Evolutionary conservation across 2,329 filamentous ascomycete genomes (phyloP), one percentile per base, ranked within the genome.

Genomic region (Stenocarpella maydis): DNA sequence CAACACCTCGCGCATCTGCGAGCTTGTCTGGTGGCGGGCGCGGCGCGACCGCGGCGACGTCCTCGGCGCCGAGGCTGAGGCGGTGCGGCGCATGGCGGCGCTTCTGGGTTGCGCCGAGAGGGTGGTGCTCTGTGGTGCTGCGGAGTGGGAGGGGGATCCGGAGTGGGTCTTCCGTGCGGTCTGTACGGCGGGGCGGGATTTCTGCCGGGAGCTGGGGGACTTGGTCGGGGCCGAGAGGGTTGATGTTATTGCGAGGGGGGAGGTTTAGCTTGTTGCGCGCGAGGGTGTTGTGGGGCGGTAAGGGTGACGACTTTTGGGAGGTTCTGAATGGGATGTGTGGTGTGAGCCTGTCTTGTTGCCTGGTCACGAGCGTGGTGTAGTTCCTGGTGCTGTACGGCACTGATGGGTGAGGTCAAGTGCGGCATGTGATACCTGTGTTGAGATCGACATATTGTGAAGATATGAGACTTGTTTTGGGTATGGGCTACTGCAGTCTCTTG

Each of bases 1-100:
- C 41, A 80, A 80, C 69, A 67, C 75, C 21, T 76, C 74, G 43
- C 69, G 58, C 43, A 78, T 80, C 43, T 78, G 77, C 72, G 73
- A 71, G 45, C 72, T 76, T 69, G 60, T 79, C 4, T 80, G 77
- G 78, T 71, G 70, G 14, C 75, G 75, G 19, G 75, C 78, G 28
- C 74, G 74, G 53, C 74, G 75, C n/a, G 75, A 77, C 47, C 73
- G 78, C 10, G 70, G 75, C 14, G 63, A 76, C 41, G 76, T 79
- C 9, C 73, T 76, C 37, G 73, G 74, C 39, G 71, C 76, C 17
- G 78, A 80, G 72, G 74, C 74, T 17, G 39, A 71, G 50, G 75
- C 76, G 14, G 73, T 75, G 52, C 72, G 73, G n/a, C 75, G 73
- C 52, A 79, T 80, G 77, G 71, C 67, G 14, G 65, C 69, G 5